Conservation (phyloP, 352 stramenopile genomes). For the Sclerospora graminicola region DNA sequence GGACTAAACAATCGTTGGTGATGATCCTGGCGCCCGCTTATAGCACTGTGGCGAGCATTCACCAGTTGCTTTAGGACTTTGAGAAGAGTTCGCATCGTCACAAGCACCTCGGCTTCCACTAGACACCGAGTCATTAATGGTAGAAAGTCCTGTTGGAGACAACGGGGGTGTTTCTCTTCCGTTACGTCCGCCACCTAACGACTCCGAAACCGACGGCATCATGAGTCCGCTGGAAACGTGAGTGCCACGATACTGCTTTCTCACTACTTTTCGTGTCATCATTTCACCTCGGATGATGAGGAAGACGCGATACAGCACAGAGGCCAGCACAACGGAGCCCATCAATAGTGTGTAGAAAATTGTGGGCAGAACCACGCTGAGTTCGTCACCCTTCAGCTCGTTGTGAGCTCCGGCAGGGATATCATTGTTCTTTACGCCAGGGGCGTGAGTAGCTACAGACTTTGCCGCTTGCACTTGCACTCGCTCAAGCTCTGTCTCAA, state of each 20-base stretch:
- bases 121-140: slow-evolving; percentile 13
- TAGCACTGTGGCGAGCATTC: slow-evolving; percentile 34
- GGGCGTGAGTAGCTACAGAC: slow-evolving; percentile 15
- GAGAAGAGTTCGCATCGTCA: slow-evolving; percentile 8
- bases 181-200: slow-evolving; percentile 8
- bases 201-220: slow-evolving; percentile 19
- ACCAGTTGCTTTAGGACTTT: slow-evolving; percentile 20
- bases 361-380: slow-evolving; percentile 34
- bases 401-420: slow-evolving; percentile 5
- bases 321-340: slow-evolving; percentile 28
- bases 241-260: slow-evolving; percentile 9
- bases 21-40: slow-evolving; percentile 43
- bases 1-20: slow-evolving; percentile 29
- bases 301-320: slow-evolving; percentile 44
- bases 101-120: slow-evolving; percentile 5
- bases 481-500: slow-evolving; percentile 60
- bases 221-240: slow-evolving; percentile 2
- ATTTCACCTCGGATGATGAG: slow-evolving; percentile 38
- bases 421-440: slow-evolving; percentile 1
- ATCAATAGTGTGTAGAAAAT: slow-evolving; percentile 43
- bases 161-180: slow-evolving; percentile 17
- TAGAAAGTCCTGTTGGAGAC: slow-evolving; percentile 15
- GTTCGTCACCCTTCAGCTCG: slow-evolving; percentile 6
- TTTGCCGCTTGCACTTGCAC: slow-evolving; percentile 42
- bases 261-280: slow-evolving; percentile 20